Evolutionary conservation across 768 basidiomycete genomes (phyloP), one percentile per base, ranked within the genome.

Genomic region (Pisolithus tinctorius): DNA sequence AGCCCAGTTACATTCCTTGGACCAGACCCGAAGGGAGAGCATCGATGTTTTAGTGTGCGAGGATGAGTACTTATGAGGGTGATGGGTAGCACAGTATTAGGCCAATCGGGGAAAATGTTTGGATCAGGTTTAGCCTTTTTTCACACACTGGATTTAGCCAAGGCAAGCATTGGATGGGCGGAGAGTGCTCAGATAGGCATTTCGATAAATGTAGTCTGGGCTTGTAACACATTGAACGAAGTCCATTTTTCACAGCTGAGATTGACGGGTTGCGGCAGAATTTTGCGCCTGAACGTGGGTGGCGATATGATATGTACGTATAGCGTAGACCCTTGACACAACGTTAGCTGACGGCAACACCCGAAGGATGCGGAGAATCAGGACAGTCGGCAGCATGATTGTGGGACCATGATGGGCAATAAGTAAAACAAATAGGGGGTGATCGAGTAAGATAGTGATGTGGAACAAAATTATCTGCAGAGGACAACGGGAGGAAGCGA

Each of bases 121-220:
- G 23, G 11, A 41, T 41, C 36, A 30, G 31, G 39, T 27, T n/a
- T 14, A 16, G 31, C 30, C 47, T 42, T 30, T 25, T 25, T 52
- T 31, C 4, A 43, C 45, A 48, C 25, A 11, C 45, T 31, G 20
- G 42, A 26, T 36, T 40, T 20, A 20, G 34, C 34, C 34, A 13
- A 14, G 13, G 34, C 11, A 34, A 34, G 34, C 34, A 13, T 27
- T 27, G 37, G 14, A 44, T 16, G n/a, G 42, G 26, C 26, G 29
- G 16, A 3, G 16, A 41, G 43, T 14, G 55, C 55, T 47, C 39
- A 56, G 55, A 56, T 56, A 56, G 52, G 55, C 34, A 56, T 56
- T 20, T 20, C 48, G 55, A 56, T 56, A 47, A 48, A 34, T 34
- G 34, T 4, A 34, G 34, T 34, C 34, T 34, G 34, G 34, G 13